A percentile compares a stretch with the other conserved stretches of the same genome.
Conservation (phyloP, 441 rosid species). For the Omphalea diandra region DNA sequence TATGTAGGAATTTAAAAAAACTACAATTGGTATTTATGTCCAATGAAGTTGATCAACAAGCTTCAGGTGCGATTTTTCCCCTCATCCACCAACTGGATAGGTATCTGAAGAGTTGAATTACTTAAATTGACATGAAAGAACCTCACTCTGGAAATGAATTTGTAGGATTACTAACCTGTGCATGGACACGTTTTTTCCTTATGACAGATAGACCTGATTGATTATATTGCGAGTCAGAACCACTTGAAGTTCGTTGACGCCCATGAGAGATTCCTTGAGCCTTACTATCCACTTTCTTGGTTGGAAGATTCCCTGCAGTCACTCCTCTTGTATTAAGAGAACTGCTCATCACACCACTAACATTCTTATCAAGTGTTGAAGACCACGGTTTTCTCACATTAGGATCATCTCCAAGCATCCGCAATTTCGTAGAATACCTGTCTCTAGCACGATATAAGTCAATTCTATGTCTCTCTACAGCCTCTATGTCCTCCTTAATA, state of each 20-base stretch:
- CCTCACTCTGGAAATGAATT: background rate
- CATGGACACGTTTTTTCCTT: constrained; percentile 85
- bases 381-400: constrained; percentile 63
- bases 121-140: constrained; percentile 11
- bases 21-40: background rate
- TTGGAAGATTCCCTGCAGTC: constrained; percentile 50
- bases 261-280: constrained; percentile 67
- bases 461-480: constrained; percentile 86
- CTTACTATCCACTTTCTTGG: constrained; percentile 68
- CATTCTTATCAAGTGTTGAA: constrained; percentile 52
- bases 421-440: constrained; percentile 71
- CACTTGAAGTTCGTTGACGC: constrained; percentile 54
- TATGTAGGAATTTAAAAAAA: background rate
- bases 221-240: constrained; percentile 74
- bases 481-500: constrained; percentile 86
- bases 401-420: constrained; percentile 89
- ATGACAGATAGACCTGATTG: constrained; percentile 69
- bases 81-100: background rate
- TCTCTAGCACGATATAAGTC: constrained; percentile 84
- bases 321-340: constrained; percentile 60
- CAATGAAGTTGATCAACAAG: background rate
- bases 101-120: constrained; percentile 4
- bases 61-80: background rate
- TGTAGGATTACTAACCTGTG: constrained; percentile 61
- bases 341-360: constrained; percentile 49